Base-by-base conservation (phyloP, 345 rosid genomes). In the Iberis pinnata region DNA sequence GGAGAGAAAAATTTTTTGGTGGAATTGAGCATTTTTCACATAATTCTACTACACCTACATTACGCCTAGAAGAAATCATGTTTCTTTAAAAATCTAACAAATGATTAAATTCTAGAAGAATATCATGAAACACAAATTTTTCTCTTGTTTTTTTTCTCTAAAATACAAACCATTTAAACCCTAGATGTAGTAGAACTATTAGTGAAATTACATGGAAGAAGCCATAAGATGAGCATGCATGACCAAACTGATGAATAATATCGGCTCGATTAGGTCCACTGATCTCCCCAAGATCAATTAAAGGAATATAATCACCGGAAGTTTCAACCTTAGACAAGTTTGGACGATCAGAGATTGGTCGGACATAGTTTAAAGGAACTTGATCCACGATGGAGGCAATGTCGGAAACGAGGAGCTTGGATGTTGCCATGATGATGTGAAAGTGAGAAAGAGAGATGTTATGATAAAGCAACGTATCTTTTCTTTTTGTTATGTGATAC, bases 301-400 rank as follows among this genome's bases (percentile, higher is more conserved):
- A 49, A 46, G 93, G 81, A 60, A 89, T 76, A 24, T 80, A 61
- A 22, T 17, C 68, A 1, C 47, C 68, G 0, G 77, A 69, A 6
- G n/a, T 17, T 14, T 58, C 51, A 19, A 76, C 71, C 0, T 74
- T 61, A 0, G 75, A 12, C 27, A 88, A 62, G 47, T 76, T 75
- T 0, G 92, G 97, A 25, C 89, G 85, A 70, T 84, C 88, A 49
- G 75, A 63, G 62, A 70, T 29, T 39, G 86, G 79, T 20, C 83
- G 63, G 56, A 88, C 51, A 60, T 72, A 84, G 24, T 66, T 73
- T 17, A 43, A 11, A 17, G 94, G 89, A 42, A 88, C 72, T 0
- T 40, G 62, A 39, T 64, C 63, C 1, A 74, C 51, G 7, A 56
- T 3, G 8, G 81, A 43, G 9, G 69, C 85, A 36, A 87, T 56